A percentile compares a stretch with the other conserved stretches of the same genome.
Conservation (phyloP, 2,329 filamentous ascomycete genomes). For the Colletotrichum sp. region DNA sequence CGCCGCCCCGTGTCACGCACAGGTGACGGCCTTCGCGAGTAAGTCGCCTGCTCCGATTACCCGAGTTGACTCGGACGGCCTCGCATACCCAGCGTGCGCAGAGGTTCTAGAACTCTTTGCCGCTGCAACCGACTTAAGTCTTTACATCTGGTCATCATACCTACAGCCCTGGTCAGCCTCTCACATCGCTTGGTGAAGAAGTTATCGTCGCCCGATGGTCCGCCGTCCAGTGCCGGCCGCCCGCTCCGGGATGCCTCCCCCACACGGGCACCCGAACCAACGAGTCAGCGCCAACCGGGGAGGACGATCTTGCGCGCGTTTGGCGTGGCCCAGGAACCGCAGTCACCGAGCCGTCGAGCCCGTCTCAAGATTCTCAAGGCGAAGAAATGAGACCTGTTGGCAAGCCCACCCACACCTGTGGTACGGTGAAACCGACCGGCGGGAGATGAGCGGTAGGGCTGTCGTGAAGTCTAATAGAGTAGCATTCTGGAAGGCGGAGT, state of each 20-base stretch:
- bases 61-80: neutral
- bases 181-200: neutral
- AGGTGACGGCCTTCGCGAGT: neutral
- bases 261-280: neutral
- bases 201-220: neutral
- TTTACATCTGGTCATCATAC: neutral
- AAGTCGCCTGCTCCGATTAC: neutral
- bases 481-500: neutral
- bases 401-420: neutral
- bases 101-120: neutral
- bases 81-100: neutral
- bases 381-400: neutral
- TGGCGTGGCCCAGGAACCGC: neutral
- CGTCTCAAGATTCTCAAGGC: rapidly evolving
- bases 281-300: neutral
- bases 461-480: neutral
- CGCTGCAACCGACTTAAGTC: neutral
- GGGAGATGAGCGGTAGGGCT: neutral
- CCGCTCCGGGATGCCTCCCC: neutral
- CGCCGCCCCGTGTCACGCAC: neutral
- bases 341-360: neutral
- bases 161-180: neutral
- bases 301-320: neutral
- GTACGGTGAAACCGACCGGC: neutral
- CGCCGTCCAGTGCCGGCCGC: neutral